Evolutionary conservation across 352 stramenopile species (phyloP), one percentile per base, ranked within the genome.

Genomic region (Phytophthora pistaciae): DNA sequence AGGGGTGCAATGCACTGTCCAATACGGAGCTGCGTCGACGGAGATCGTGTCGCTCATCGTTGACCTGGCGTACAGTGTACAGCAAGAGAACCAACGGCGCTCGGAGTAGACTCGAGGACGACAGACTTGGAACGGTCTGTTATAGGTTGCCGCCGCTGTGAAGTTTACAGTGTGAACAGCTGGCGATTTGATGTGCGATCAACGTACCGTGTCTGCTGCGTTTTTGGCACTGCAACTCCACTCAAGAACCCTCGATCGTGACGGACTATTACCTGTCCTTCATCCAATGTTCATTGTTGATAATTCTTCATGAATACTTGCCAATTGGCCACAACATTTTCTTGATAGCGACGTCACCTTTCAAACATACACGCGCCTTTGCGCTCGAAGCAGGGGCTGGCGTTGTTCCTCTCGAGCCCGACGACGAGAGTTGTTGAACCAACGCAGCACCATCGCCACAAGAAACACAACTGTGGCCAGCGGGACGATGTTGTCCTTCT

Each of bases 311-410:
- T 11, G 29, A 33, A 60, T 38, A 60, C 25, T 33, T 70, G 5
- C 3, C 8, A 48, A 23, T 29, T 46, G 10, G 7, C 18, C 14
- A 8, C 18, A 49, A n/a, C 4, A 21, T 11, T 16, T 52, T 29
- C 44, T 31, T 20, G 44, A 31, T 29, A 20, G 13, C 6, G 27
- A 65, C 29, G 20, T 21, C 36, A 60, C 49, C 20, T 57, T 68
- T 73, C 44, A 73, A 58, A 74, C 55, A 56, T 72, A 76, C 29
- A 76, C 56, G 31, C 63, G 59, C 31, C 68, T 63, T n/a, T 72
- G 53, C 1, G 38, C 68, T 40, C 33, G 42, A 57, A 76, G 57
- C 18, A 72, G 52, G 16, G 57, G 68, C 6, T 59, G 49, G 0
- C 52, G 64, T 27, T 72, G 40, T 46, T 72, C 68, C 21, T 68